Evolutionary conservation across 2,329 filamentous ascomycete species (phyloP).

Genomic region (Venturia carpophila): DNA sequence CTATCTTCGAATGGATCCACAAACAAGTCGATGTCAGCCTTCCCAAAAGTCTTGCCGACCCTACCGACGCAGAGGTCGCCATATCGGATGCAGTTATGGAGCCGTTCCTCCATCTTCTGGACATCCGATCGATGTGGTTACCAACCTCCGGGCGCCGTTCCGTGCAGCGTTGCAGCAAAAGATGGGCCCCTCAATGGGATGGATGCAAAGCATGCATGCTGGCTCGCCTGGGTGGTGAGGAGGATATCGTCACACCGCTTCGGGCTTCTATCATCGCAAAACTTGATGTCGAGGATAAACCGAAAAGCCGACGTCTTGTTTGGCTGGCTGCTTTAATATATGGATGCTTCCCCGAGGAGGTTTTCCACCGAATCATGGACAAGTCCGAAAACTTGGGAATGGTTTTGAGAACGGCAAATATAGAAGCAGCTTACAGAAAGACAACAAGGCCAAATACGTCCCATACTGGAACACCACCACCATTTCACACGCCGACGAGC

Average conservation of each 20-base stretch:
- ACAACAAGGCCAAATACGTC: not conserved
- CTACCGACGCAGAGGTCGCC: not conserved
- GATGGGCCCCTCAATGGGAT: constrained; percentile 15
- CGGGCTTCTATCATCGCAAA: constrained; percentile 3
- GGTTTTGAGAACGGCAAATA: not conserved
- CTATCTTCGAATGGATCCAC: constrained; percentile 10
- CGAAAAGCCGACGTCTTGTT: constrained; percentile 6
- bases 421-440: constrained; percentile 5
- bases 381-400: not conserved
- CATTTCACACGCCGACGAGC: not conserved
- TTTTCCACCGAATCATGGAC: not conserved
- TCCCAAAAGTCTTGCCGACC: not conserved
- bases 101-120: not conserved
- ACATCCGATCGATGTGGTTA: constrained; percentile 14
- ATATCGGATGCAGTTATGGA: not conserved
- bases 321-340: constrained; percentile 7
- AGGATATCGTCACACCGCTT: constrained; percentile 14
- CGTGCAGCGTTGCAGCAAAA: not conserved
- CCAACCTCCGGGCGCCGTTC: not conserved
- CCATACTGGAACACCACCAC: not conserved
- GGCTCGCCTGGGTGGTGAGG: constrained; percentile 11
- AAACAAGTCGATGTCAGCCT: constrained; percentile 14
- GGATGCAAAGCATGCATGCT: constrained; percentile 17
- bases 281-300: not conserved
- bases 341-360: constrained; percentile 4